Percentiles rank a stretch among this genome's conserved stretches.
Conservation (phyloP, 331 rosid genomes). For the Dryas integrifolia region DNA sequence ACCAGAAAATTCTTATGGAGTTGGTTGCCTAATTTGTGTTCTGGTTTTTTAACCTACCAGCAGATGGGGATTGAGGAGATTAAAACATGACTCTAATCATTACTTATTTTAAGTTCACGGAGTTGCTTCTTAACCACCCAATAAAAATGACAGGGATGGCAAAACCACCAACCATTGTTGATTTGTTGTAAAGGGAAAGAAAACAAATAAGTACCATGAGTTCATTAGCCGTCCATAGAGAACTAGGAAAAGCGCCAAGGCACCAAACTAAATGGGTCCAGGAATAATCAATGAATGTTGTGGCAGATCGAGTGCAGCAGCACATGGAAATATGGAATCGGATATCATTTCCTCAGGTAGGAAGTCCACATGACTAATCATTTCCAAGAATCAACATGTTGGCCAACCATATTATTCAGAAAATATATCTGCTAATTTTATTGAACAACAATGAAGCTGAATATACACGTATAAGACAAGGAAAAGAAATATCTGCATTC, state of each 20-base stretch:
- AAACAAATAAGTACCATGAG: not conserved
- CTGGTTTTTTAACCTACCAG: too few species aligned
- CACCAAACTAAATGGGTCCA: too few species aligned
- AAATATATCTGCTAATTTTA: conserved; percentile 36
- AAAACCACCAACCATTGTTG: not conserved
- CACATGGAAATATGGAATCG: not conserved
- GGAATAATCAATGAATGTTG: not conserved
- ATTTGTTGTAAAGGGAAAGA: not conserved
- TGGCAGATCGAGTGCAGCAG: not conserved
- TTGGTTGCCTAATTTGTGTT: too few species aligned
- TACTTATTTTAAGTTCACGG: not conserved
- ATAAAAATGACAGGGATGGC: not conserved
- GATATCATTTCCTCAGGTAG: not conserved
- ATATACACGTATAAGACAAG: conserved; percentile 38
- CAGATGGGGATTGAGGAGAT: too few species aligned
- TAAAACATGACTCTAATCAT: too few species aligned
- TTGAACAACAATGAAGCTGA: conserved; percentile 35
- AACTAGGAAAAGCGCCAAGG: too few species aligned
- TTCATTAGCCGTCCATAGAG: too few species aligned
- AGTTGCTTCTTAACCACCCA: not conserved
- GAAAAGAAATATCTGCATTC: conserved; percentile 53
- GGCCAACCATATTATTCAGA: not conserved
- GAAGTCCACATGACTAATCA: not conserved
- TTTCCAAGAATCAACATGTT: not conserved
- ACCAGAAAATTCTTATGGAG: too few species aligned